Evolutionary conservation across 2,329 filamentous ascomycete species (phyloP), one percentile per base, ranked within the genome.

Genomic region (Colletotrichum spaethianum): DNA sequence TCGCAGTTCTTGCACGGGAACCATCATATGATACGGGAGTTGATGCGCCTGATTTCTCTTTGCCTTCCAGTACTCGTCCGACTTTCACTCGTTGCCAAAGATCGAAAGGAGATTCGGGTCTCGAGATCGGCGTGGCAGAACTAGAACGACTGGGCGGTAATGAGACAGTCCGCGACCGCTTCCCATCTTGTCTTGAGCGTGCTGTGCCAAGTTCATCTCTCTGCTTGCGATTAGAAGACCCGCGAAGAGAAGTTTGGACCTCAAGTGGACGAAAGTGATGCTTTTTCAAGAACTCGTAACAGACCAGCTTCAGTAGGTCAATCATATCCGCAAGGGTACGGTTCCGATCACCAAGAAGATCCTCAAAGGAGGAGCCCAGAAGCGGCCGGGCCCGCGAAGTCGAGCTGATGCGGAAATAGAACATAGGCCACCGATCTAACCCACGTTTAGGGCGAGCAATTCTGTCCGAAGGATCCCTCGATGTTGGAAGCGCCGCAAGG

Each of bases 381-480:
- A 36, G 26, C 26, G 70, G 42, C 12, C 46, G 28, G 7, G 23
- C n/a, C 31, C 20, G 26, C 11, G 70, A 64, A 4, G 66, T 48
- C 20, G 65, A 60, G 31, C 86, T 82, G 44, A 98, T 88, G 36
- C 90, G 90, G n/a, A 98, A 82, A 76, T 92, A 93, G 77, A 98
- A 98, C 91, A 96, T 96, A 0, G 96, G 95, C 91, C 94, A 96
- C 62, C 90, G 89, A 77, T 98, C 94, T 12, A 95, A 84, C 0
- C 91, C 87, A 78, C 94, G 96, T 53, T 85, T 87, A 16, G 82
- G 81, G 77, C 86, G 74, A 28, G 88, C 75, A 70, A 91, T 88
- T 74, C 82, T 87, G 40, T 80, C 82, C 1, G 85, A 88, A 1
- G 83, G 83, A 36, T 87, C 84, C 9, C 11, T 16, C 18, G 38